phyloP scores from a whole-genome alignment of 441 rosid genomes.

The Heliophila coronopifolia region DNA sequence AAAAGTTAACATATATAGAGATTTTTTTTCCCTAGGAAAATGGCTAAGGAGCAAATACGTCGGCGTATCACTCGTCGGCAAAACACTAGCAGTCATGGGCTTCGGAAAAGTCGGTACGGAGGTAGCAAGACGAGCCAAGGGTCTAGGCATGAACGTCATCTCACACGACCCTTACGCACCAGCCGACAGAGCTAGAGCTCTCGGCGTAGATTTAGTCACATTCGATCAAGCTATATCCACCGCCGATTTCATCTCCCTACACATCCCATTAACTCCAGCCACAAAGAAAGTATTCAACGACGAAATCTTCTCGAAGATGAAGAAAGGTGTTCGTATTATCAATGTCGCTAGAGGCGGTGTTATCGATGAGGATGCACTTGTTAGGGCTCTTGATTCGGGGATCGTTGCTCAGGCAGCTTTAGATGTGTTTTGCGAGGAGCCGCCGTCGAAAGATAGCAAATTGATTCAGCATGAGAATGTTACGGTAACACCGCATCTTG shows the following conservation, averaged over 20 bases:
- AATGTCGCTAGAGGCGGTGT: constrained; percentile 79
- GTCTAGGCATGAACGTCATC: constrained; percentile 61
- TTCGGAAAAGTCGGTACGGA: constrained; percentile 78
- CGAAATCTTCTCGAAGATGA: constrained; percentile 50
- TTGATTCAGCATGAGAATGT: constrained; percentile 54
- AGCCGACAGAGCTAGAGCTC: constrained; percentile 57
- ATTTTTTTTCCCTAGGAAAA: constrained; percentile 44
- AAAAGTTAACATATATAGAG: too few relatives aligned
- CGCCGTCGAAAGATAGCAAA: constrained; percentile 46
- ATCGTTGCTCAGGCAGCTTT: constrained; percentile 68
- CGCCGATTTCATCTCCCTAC: constrained; percentile 55
- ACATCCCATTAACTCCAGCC: constrained; percentile 53
- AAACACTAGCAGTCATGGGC: constrained; percentile 66
- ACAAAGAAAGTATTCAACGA: constrained; percentile 52
- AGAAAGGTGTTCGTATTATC: constrained; percentile 56
- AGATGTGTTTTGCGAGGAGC: constrained; percentile 60
- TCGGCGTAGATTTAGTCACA: constrained; percentile 57
- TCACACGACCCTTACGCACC: constrained; percentile 66
- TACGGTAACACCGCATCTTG: constrained; percentile 68
- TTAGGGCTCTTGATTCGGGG: constrained; percentile 50
- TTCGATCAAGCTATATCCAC: constrained; percentile 58
- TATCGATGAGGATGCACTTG: constrained; percentile 59
- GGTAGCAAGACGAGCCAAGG: constrained; percentile 73
- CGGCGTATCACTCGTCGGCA: constrained; percentile 61
- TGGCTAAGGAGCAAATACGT: constrained; percentile 64